Conservation (phyloP, 176 grass and related monocot genomes). For the Puya raimondii region DNA sequence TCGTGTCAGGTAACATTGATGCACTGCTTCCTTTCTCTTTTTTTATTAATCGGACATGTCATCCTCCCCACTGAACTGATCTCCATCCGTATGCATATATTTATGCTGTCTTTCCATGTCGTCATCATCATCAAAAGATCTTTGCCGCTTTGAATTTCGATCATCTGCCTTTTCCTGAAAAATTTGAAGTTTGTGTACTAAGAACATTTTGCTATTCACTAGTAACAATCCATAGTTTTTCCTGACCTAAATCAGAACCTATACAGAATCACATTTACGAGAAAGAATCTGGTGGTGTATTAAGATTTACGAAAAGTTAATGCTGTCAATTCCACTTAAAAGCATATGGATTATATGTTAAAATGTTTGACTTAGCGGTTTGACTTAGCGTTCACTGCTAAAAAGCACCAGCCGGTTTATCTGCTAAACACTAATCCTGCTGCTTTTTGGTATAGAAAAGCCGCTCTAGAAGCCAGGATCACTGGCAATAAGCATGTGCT, state of each 20-base stretch:
- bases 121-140: background rate
- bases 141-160: background rate
- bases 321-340: background rate
- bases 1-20: background rate
- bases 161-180: constrained; percentile 2
- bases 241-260: background rate
- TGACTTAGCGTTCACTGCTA: background rate
- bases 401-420: background rate
- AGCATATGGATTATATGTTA: background rate
- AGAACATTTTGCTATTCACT: background rate
- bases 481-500: background rate
- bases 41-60: constrained; percentile 7
- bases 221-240: background rate
- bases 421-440: background rate
- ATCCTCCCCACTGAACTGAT: constrained; percentile 6
- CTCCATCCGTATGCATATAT: background rate
- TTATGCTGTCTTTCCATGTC: constrained; percentile 1
- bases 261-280: background rate
- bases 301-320: background rate
- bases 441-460: background rate
- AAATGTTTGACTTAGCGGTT: background rate
- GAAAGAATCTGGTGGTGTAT: background rate
- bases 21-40: background rate
- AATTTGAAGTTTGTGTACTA: background rate
- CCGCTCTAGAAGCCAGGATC: background rate